A percentile compares a stretch with the other conserved stretches of the same genome.
Conservation (phyloP, 176 grass and related monocot genomes). For the Eragrostis curvula region DNA sequence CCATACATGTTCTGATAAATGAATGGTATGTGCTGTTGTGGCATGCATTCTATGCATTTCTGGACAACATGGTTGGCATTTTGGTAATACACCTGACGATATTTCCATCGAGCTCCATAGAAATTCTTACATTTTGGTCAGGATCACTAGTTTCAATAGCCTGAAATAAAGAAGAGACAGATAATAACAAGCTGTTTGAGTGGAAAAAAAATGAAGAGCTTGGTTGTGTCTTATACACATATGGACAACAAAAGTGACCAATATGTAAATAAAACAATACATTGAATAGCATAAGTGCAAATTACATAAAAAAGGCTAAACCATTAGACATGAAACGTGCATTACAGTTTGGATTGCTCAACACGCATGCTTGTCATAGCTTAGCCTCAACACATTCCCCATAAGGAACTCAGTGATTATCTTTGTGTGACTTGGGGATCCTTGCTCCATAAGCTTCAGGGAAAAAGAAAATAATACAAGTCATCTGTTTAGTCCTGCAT, state of each 20-base stretch:
- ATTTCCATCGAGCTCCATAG: neutral
- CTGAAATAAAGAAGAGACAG: neutral
- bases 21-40: conserved; percentile 18
- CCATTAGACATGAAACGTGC: conserved; percentile 1
- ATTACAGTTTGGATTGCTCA: conserved; percentile 48
- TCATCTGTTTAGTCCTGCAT: neutral
- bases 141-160: conserved; percentile 10
- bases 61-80: conserved; percentile 27
- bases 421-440: neutral
- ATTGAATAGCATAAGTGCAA: neutral
- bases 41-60: conserved; percentile 22
- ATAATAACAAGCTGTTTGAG: neutral
- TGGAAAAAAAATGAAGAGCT: neutral
- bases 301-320: neutral
- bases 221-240: neutral
- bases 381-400: neutral
- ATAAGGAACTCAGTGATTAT: neutral
- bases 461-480: neutral
- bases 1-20: conserved; percentile 7
- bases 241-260: neutral
- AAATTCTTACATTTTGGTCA: neutral
- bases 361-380: conserved; percentile 50
- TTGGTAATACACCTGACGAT: conserved; percentile 6
- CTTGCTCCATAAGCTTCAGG: conserved; percentile 8
- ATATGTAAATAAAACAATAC: neutral